Evolutionary conservation across 1,284 basidiomycete genomes (phyloP), one percentile per base, ranked within the genome.

Genomic region (Ceratobasidium sp.): DNA sequence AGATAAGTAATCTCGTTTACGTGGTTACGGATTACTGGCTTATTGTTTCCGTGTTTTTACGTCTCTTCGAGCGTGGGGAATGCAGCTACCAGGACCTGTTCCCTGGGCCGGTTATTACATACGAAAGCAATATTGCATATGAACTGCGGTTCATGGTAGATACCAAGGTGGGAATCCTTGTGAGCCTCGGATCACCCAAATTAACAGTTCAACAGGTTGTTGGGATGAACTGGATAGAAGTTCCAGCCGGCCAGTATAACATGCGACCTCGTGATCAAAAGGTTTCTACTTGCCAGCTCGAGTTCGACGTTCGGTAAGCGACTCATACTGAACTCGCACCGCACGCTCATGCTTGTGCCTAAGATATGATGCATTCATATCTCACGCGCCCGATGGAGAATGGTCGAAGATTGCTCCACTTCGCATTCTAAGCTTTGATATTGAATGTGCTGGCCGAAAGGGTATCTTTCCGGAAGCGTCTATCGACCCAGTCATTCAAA

Each of bases 221-320:
- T 59, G 96, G 96, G 3, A 98, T 98, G 96, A 98, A 97, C 83
- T 98, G 96, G 96, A 92, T 98, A 55, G 96, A 98, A 84, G 86
- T 96, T 23, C 93, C 93, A 1, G 91, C 92, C 0, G 94, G 94
- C 1, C 91, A 90, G 81, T 98, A 98, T 82, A 87, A 87, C 20
- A 81, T 97, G 10, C 79, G 92, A 20, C 81, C 88, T 0, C 86
- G 85, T 8, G 86, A 87, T 44, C 87, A 88, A 44, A 94, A 91
- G 83, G 88, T 88, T 59, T 97, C 96, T 0, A 88, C 88, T 55
- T 98, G 95, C 83, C 96, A 98, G 82, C 88, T 97, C 14, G 97
- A 98, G 83, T 85, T 98, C 52, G 89, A 86, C 52, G 88, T 95
- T 79, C 89, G 88, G 94, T 96, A 80, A 80, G 89, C 85, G 7